Evolutionary conservation across 305 asterid species (phyloP).

Genomic region (Monarda citriodora): DNA sequence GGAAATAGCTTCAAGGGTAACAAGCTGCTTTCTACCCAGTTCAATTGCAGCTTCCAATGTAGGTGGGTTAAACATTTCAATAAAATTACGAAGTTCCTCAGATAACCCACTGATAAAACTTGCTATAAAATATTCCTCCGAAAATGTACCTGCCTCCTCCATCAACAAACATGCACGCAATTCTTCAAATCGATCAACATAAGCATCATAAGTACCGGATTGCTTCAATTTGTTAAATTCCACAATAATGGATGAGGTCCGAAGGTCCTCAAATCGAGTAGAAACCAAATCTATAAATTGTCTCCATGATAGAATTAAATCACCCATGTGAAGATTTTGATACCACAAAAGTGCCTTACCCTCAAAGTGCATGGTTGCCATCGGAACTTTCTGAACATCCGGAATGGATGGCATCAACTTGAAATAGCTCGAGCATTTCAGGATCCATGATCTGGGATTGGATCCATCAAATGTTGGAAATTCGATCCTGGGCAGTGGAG

Average conservation of each 20-base stretch:
- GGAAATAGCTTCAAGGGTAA: neutral
- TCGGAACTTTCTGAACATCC: too few relatives aligned
- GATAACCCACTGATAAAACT: neutral
- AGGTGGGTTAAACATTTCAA: neutral
- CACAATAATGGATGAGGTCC: neutral
- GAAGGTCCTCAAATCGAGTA: neutral
- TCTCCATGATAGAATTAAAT: neutral
- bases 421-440: neutral
- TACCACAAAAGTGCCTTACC: too few relatives aligned
- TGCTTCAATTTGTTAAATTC: neutral
- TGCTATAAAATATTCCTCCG: too few relatives aligned
- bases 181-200: neutral
- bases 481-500: neutral
- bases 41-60: neutral
- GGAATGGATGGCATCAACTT: too few relatives aligned
- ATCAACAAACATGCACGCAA: neutral
- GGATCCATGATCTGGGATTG: neutral
- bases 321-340: neutral
- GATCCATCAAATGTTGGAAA: conserved; percentile 1
- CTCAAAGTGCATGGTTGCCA: too few relatives aligned
- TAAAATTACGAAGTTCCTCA: neutral
- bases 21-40: neutral
- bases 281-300: neutral
- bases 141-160: rapidly evolving
- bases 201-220: neutral